Evolutionary conservation across 2,329 filamentous ascomycete genomes (phyloP).

Genomic region (Diaporthe ilicicola): DNA sequence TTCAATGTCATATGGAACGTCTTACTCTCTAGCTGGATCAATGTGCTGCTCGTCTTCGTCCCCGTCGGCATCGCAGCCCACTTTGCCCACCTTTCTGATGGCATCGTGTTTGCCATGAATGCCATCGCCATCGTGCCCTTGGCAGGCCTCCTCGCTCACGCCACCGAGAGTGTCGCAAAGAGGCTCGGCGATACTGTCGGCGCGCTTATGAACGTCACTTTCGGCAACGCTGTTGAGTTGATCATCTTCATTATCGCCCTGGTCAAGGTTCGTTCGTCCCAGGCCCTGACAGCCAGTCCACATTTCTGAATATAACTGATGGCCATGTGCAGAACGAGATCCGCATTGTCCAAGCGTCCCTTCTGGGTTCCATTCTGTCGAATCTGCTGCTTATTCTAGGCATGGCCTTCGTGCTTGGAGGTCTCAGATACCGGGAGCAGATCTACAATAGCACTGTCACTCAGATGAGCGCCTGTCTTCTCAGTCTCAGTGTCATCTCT

Average conservation of each 20-base stretch:
- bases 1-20: constrained; percentile 59
- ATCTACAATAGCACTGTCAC: constrained; percentile 78
- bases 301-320: background rate
- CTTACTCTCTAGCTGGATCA: constrained; percentile 70
- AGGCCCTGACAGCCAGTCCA: background rate
- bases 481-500: constrained; percentile 67
- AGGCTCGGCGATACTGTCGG: constrained; percentile 67
- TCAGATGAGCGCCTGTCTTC: constrained; percentile 76
- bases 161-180: constrained; percentile 66
- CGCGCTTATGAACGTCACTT: constrained; percentile 68
- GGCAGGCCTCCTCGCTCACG: constrained; percentile 65
- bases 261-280: constrained; percentile 39
- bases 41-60: constrained; percentile 74
- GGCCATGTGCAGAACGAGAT: constrained; percentile 62
- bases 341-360: constrained; percentile 77
- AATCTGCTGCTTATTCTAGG: constrained; percentile 79
- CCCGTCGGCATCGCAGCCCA: constrained; percentile 71
- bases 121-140: constrained; percentile 68
- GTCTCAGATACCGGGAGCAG: constrained; percentile 73
- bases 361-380: constrained; percentile 80
- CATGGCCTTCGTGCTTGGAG: constrained; percentile 77
- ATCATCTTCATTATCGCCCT: constrained; percentile 62
- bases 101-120: constrained; percentile 67
- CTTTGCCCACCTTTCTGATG: constrained; percentile 43
- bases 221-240: constrained; percentile 70